These are phyloP conservation scores for Fusarium sp. DNA, from an alignment of 2,329 filamentous ascomycete genomes.

Conservation along the genomic window DNA sequence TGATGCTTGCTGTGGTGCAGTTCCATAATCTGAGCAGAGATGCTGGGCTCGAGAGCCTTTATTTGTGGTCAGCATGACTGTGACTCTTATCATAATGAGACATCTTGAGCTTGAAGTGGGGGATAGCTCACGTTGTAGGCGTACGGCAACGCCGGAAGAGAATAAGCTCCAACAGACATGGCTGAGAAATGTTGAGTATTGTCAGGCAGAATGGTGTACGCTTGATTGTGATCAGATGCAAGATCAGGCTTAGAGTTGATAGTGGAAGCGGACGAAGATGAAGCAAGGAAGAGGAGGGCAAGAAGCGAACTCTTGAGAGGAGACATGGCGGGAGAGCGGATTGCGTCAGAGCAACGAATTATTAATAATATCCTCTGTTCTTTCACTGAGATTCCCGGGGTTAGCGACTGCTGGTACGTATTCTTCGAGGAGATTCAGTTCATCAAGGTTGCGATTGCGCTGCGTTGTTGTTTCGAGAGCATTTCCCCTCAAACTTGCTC, in stretches of 20 bases:
- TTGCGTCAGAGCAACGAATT: constrained; percentile 38
- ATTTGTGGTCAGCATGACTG: constrained; percentile 1
- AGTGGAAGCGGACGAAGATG: constrained; percentile 11
- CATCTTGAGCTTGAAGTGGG: neutral
- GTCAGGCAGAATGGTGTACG: neutral
- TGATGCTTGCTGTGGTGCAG: constrained; percentile 85
- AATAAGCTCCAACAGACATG: constrained; percentile 64
- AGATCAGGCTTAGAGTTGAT: constrained; percentile 1
- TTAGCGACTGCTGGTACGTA: constrained; percentile 4
- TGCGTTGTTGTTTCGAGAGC: constrained; percentile 29
- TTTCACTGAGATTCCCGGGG: neutral
- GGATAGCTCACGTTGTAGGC: constrained; percentile 72
- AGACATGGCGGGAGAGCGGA: constrained; percentile 27
- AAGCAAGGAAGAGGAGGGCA: constrained; percentile 39
- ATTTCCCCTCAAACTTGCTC: constrained; percentile 49
- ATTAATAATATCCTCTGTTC: constrained; percentile 14
- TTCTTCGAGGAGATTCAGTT: constrained; percentile 3
- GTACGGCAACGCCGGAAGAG: constrained; percentile 75
- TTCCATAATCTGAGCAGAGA: constrained; percentile 84
- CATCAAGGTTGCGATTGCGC: constrained; percentile 35
- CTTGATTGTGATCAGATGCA: constrained; percentile 15
- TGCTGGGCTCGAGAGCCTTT: constrained; percentile 78
- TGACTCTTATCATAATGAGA: no score
- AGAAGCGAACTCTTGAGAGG: constrained; percentile 22
- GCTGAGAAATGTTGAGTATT: constrained; percentile 13